Evolutionary conservation across 2,329 filamentous ascomycete genomes (phyloP), one percentile per base, ranked within the genome.

Genomic region (Talaromyces sp.): DNA sequence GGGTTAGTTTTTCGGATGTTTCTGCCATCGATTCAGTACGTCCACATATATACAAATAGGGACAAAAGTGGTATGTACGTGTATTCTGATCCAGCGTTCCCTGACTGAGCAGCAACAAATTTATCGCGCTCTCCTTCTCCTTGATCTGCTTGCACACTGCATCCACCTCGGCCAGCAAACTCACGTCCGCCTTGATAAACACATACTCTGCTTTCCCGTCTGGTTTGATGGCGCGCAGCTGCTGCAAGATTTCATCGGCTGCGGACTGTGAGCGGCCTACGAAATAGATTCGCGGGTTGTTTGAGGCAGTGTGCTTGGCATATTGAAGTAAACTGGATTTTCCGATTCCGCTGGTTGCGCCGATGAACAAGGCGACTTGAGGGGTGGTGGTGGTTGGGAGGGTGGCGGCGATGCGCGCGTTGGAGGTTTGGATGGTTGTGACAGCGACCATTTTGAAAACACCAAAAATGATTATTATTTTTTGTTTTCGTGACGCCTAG

Each of bases 271-370:
- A 71, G 3, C 83, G 77, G 0, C 82, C 82, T 27, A 85, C 65
- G 33, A 84, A 76, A 69, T 86, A 85, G 55, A 84, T 76, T 25
- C 71, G 78, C 0, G 83, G 82, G 0, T 67, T 69, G 1, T 63
- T 58, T 1, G 77, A 70, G 13, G 49, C 13, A 7, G 54, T 42
- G 39, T 77, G 66, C 49, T 77, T 75, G 19, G 77, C 74, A 55
- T 84, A 80, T n/a, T 74, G 69, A 60, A 77, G 80, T 28, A 84
- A 70, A 0, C 81, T 78, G 9, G 75, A 69, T 64, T 82, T 76
- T 11, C 81, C 81, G 57, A 85, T 82, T 25, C 82, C 83, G 28
- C 77, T 77, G 1, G 82, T 85, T 44, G 78, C 82, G 52, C 83
- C 82, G 19, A 61, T 28, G 15, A 54, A 61, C 19, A 61, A 55